Evolutionary conservation across 805 yeast species (phyloP).

Genomic region (Candida krabiensis): DNA sequence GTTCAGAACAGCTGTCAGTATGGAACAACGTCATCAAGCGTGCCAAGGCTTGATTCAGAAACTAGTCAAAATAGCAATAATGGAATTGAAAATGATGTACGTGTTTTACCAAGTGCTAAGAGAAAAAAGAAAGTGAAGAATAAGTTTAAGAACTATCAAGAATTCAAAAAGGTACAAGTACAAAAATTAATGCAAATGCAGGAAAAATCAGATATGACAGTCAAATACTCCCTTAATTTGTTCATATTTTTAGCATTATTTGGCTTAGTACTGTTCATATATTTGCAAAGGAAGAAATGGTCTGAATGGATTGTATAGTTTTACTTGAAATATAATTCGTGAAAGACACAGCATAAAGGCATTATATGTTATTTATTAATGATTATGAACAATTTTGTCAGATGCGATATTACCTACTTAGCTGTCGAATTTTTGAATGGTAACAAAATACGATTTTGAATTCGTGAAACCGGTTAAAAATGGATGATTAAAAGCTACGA

Average conservation of each 20-base stretch:
- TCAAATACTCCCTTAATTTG: constrained; percentile 13
- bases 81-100: background rate
- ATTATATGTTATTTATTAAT: too few relatives aligned
- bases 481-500: too few relatives aligned
- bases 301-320: constrained; percentile 20
- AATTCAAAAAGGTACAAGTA: constrained; percentile 10
- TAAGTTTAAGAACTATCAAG: constrained; percentile 11
- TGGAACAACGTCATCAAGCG: background rate
- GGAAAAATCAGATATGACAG: constrained; percentile 1
- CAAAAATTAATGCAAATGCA: constrained; percentile 1
- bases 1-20: background rate
- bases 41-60: constrained; percentile 1
- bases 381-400: too few relatives aligned
- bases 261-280: constrained; percentile 29
- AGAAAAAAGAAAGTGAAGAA: constrained; percentile 9
- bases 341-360: too few relatives aligned
- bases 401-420: too few relatives aligned
- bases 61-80: constrained; percentile 1
- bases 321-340: too few relatives aligned
- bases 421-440: too few relatives aligned
- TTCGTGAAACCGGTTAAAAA: too few relatives aligned
- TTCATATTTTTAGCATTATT: constrained; percentile 23
- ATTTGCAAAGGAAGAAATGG: constrained; percentile 33
- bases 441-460: too few relatives aligned
- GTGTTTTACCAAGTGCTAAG: background rate